phyloP scores from a whole-genome alignment of 805 yeast genomes.

The Metschnikowia sp. region DNA sequence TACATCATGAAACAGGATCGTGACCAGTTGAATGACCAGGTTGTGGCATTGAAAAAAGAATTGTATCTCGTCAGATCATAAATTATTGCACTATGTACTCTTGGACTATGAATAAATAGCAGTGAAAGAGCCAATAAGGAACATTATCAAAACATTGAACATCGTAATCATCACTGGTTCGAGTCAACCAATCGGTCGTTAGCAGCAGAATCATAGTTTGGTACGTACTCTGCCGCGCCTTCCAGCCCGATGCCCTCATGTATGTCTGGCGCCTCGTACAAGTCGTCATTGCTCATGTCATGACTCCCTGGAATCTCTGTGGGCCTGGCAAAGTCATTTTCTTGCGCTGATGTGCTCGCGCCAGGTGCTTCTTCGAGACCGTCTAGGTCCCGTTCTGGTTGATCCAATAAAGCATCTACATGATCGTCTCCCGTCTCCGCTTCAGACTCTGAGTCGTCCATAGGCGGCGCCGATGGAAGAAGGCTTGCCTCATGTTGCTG shows the following conservation, averaged over 20 bases:
- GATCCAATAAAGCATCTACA: no score
- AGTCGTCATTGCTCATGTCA: conserved; percentile 16
- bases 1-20: conserved; percentile 79
- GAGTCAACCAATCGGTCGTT: conserved; percentile 24
- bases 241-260: conserved; percentile 19
- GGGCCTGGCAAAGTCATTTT: background rate
- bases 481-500: conserved; percentile 54
- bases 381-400: background rate
- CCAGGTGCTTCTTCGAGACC: background rate
- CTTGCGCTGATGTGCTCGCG: background rate
- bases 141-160: no score
- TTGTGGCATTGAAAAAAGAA: conserved; percentile 56
- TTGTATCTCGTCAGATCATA: conserved; percentile 28
- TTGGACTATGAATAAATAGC: no score
- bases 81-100: background rate
- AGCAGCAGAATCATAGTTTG: conserved; percentile 29
- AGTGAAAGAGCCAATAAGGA: no score
- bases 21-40: conserved; percentile 67
- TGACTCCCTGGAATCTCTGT: background rate
- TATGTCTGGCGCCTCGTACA: conserved; percentile 14
- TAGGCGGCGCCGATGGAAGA: conserved; percentile 54
- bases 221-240: conserved; percentile 30
- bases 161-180: background rate
- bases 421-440: background rate
- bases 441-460: conserved; percentile 22